Evolutionary conservation across 495 filamentous ascomycete genomes (phyloP).

Genomic region (Darksidea phi): DNA sequence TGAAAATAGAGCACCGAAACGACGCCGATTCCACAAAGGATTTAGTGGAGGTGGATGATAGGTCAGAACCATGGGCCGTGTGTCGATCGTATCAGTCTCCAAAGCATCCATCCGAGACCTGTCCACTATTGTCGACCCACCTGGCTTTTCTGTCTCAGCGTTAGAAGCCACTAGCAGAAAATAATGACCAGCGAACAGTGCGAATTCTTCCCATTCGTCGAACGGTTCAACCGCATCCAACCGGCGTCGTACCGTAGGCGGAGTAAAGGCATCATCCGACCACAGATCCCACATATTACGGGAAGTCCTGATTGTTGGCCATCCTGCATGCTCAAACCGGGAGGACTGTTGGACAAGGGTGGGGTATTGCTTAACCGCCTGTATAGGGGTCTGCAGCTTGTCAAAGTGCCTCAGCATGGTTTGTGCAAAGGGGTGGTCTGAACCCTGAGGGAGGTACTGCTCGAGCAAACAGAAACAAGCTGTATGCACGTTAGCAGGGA

Average conservation of each 20-base stretch:
- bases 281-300: constrained; percentile 87
- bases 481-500: constrained; percentile 12
- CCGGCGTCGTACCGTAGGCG: constrained; percentile 50
- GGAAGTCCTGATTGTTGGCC: constrained; percentile 58
- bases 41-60: constrained; percentile 1
- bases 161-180: constrained; percentile 68
- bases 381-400: constrained; percentile 73
- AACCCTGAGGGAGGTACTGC: constrained; percentile 77
- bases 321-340: constrained; percentile 66
- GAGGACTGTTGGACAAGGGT: constrained; percentile 59
- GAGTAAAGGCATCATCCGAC: constrained; percentile 63
- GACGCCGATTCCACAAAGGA: constrained; percentile 19
- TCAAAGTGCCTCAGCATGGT: constrained; percentile 87
- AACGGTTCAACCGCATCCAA: constrained; percentile 76
- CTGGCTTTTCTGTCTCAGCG: neutral
- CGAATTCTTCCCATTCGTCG: constrained; percentile 96
- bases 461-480: constrained; percentile 80
- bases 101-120: neutral
- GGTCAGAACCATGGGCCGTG: constrained; percentile 1
- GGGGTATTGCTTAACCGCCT: constrained; percentile 69
- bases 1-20: constrained; percentile 51
- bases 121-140: neutral
- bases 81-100: neutral
- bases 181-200: constrained; percentile 81
- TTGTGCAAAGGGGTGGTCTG: constrained; percentile 75